Evolutionary conservation across 2,329 filamentous ascomycete species (phyloP), one percentile per base, ranked within the genome.

Genomic region (Calycina herbarum): DNA sequence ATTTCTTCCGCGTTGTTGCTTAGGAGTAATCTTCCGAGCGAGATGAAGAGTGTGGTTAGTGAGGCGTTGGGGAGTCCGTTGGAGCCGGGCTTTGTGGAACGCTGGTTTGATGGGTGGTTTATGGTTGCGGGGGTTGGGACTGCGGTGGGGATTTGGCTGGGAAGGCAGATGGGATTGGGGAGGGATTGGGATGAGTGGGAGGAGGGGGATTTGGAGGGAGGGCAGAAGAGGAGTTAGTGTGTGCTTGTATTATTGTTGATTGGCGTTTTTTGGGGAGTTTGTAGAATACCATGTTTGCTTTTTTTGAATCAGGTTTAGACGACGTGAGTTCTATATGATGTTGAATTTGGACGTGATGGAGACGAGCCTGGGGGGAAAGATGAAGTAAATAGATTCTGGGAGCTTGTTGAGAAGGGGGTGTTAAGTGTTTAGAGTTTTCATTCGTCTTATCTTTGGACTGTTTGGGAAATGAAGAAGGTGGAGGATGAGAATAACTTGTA

Each of bases 81-180:
- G 8, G 89, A 92, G 72, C 73, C 72, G 2, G 81, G 82, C 0
- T 92, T 92, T 72, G 89, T 92, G 5, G 88, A 96, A 73, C 83
- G 86, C 35, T 96, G 93, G 93, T 96, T 96, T 71, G 93, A 96
- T 76, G 88, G 87, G 7, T 94, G 92, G 89, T 96, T 96, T 76
- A 77, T 96, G 64, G 75, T 88, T 2, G 89, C 89, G 5, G 90
- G 88, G 68, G 79, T 82, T 0, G 74, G 84, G 13, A 95, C 92
- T 1, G 87, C 83, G 1, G 74, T 85, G n/a, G 92, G 91, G 0
- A 87, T 96, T 27, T 91, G 89, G 83, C 75, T 93, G 3, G 90
- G 90, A 0, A 83, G 86, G 67, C 88, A 86, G 74, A 79, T 92
- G 73, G 67, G 80, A 70, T 38, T 63, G 54, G 72, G 78, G 27